phyloP scores from a whole-genome alignment of 2,329 filamentous ascomycete species.

The Nigrospora sphaerica region DNA sequence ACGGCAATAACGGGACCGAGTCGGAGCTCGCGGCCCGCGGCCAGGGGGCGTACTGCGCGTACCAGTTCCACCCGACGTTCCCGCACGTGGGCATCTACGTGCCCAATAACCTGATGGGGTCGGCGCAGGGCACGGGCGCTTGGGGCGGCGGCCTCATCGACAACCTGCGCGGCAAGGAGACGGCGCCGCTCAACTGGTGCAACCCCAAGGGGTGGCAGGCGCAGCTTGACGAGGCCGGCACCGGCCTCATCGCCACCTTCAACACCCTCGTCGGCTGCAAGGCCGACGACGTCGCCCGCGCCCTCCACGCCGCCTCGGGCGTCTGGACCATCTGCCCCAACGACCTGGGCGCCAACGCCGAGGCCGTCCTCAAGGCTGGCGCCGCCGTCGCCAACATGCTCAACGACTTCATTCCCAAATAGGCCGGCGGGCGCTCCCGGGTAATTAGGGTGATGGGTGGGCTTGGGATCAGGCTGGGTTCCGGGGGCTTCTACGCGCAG shows the following conservation, averaged over 20 bases:
- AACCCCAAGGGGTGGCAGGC: not conserved
- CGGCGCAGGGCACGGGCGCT: not conserved
- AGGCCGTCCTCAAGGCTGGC: not conserved
- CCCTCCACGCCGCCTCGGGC: not conserved
- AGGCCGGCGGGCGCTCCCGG: too few species aligned
- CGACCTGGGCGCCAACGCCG: slow-evolving; percentile 53
- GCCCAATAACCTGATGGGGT: not conserved
- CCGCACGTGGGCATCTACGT: not conserved
- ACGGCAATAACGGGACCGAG: not conserved
- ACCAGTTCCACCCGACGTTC: not conserved
- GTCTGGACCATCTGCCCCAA: slow-evolving; percentile 15
- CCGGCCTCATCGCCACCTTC: not conserved
- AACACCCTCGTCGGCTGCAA: not conserved
- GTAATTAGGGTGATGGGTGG: too few species aligned
- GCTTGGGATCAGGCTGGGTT: too few species aligned
- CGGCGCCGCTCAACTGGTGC: not conserved
- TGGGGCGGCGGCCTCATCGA: not conserved
- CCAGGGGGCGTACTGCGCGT: not conserved
- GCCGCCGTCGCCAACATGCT: not conserved
- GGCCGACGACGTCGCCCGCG: not conserved
- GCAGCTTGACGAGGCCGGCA: not conserved
- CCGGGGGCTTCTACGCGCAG: too few species aligned
- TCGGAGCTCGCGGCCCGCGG: not conserved
- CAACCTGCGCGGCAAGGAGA: not conserved
- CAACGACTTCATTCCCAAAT: not conserved